phyloP scores from a whole-genome alignment of 805 yeast species.

The Candida nitratophila region DNA sequence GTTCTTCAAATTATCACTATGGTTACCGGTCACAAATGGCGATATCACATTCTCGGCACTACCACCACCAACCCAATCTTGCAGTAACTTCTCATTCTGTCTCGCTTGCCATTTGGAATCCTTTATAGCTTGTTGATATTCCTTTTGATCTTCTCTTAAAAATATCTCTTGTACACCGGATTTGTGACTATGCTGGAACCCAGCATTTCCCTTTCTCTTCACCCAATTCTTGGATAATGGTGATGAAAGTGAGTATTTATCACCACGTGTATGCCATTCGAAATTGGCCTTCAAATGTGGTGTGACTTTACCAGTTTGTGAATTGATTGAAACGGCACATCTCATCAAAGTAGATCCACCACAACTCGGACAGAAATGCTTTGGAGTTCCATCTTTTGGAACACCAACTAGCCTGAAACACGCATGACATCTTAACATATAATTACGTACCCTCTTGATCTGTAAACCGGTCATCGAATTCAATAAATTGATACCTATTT shows the following conservation, averaged over 20 bases:
- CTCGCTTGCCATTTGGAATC: constrained; percentile 82
- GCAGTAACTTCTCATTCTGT: constrained; percentile 77
- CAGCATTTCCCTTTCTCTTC: constrained; percentile 70
- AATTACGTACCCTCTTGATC: constrained; percentile 79
- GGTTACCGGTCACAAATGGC: constrained; percentile 71
- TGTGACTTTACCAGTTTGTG: constrained; percentile 70
- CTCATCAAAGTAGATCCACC: constrained; percentile 89
- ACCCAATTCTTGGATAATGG: constrained; percentile 76
- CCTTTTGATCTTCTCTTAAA: constrained; percentile 90
- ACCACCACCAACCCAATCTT: constrained; percentile 93
- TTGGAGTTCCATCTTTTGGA: constrained; percentile 66
- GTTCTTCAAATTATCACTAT: constrained; percentile 34
- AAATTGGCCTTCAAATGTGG: constrained; percentile 89
- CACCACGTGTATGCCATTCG: constrained; percentile 91
- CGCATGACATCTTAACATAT: constrained; percentile 96
- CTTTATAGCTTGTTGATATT: constrained; percentile 80
- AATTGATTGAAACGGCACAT: constrained; percentile 82
- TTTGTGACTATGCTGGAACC: constrained; percentile 65
- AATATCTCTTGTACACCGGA: constrained; percentile 41
- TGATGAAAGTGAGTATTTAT: constrained; percentile 72
- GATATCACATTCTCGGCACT: constrained; percentile 80
- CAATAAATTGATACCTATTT: constrained; percentile 81
- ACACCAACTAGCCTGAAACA: constrained; percentile 81
- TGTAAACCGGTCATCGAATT: constrained; percentile 78
- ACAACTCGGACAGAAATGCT: constrained; percentile 91